A percentile compares a stretch with the other conserved stretches of the same genome.
Conservation (phyloP, 768 basidiomycete species). For the Myochromella boudieri region DNA sequence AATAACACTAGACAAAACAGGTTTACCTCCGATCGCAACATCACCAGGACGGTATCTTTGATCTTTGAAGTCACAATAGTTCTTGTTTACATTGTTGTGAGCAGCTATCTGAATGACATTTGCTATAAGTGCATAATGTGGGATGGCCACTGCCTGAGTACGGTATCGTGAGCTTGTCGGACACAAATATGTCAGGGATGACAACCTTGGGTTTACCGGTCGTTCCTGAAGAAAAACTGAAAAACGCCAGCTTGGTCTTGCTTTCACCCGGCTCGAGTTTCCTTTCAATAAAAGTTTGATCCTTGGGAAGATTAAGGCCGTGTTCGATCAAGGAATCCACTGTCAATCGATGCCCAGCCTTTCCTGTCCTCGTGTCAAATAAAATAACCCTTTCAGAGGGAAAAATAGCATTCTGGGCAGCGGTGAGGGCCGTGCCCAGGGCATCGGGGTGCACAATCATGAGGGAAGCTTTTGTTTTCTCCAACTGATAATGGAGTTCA, state of each 20-base stretch:
- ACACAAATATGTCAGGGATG: background rate
- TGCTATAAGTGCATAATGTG: slow-evolving; percentile 57
- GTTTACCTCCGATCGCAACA: slow-evolving; percentile 54
- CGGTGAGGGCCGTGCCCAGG: slow-evolving; percentile 40
- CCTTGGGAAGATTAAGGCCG: slow-evolving; percentile 37
- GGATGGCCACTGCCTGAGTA: slow-evolving; percentile 56
- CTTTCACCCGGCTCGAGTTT: slow-evolving; percentile 57
- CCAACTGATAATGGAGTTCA: slow-evolving; percentile 58
- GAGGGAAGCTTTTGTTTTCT: slow-evolving; percentile 45
- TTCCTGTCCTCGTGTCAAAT: slow-evolving; percentile 25
- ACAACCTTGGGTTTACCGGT: slow-evolving; percentile 72
- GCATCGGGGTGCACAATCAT: slow-evolving; percentile 48
- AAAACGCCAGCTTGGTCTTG: slow-evolving; percentile 66
- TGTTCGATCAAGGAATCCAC: slow-evolving; percentile 48
- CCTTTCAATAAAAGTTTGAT: slow-evolving; percentile 45
- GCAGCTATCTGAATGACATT: slow-evolving; percentile 62
- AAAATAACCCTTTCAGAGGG: slow-evolving; percentile 42
- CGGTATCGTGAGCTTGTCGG: background rate
- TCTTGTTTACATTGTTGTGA: slow-evolving; percentile 49
- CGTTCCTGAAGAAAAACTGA: slow-evolving; percentile 73
- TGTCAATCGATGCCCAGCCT: slow-evolving; percentile 24
- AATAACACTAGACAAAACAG: background rate
- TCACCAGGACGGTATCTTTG: slow-evolving; percentile 62
- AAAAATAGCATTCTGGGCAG: slow-evolving; percentile 36
- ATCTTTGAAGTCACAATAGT: slow-evolving; percentile 43